A percentile compares a stretch with the other conserved stretches of the same genome.
These are phyloP conservation scores for Lactuca saligna DNA, from an alignment of 129 eudicot genomes.

Conservation along the genomic window DNA sequence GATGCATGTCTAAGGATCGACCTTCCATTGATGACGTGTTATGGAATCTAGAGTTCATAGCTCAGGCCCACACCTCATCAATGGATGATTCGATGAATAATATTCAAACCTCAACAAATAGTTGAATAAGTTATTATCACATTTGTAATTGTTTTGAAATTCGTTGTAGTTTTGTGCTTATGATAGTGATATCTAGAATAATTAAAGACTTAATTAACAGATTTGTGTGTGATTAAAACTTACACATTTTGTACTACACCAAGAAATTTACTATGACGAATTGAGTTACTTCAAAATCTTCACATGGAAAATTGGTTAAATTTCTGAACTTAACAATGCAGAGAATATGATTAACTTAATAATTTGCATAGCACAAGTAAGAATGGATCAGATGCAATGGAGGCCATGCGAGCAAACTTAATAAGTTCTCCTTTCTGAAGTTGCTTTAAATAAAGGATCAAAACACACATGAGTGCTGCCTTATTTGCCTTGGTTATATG, in stretches of 20 bases:
- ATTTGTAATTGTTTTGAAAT: neutral
- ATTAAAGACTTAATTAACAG: neutral
- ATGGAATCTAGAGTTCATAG: conserved; percentile 73
- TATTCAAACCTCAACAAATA: neutral
- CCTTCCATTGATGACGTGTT: conserved; percentile 66
- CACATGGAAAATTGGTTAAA: neutral
- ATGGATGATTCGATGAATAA: conserved; percentile 18
- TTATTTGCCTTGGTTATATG: no score
- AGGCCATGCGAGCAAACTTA: no score
- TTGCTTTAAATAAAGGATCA: no score
- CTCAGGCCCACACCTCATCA: conserved; percentile 49
- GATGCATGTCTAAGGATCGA: conserved; percentile 46
- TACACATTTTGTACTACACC: neutral
- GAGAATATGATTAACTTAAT: neutral
- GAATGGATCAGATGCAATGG: no score
- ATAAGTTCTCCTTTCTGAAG: no score
- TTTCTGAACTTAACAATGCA: neutral
- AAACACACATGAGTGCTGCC: no score
- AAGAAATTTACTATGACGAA: neutral
- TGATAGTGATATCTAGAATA: neutral
- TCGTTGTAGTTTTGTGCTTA: neutral
- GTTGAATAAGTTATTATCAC: conserved; percentile 8
- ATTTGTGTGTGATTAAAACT: neutral
- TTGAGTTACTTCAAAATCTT: neutral
- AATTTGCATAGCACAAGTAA: no score